Percentiles rank a stretch among this genome's conserved stretches.
Evolutionary conservation across 768 basidiomycete species (phyloP).

Genomic region (Boletus sensibilis): DNA sequence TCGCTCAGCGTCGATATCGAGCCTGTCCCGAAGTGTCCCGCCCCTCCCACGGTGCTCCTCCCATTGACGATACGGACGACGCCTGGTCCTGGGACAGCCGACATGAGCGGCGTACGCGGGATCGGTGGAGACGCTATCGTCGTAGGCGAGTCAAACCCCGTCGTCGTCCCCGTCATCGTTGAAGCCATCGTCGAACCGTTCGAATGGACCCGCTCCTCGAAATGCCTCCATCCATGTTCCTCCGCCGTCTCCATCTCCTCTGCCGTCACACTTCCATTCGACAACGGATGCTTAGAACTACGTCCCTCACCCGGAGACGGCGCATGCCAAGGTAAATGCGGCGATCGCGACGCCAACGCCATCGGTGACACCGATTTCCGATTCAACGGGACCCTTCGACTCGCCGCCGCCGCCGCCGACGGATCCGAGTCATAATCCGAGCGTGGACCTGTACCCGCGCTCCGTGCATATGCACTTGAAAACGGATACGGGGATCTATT

Average conservation of each 20-base stretch:
- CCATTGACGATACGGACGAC: conserved; percentile 32
- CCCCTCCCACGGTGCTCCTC: conserved; percentile 9
- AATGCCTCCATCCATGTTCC: conserved; percentile 33
- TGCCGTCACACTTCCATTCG: conserved; percentile 16
- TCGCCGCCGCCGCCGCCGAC: conserved; percentile 25
- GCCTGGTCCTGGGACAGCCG: conserved; percentile 9
- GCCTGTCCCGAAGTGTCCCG: conserved; percentile 24
- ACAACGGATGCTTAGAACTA: conserved; percentile 10
- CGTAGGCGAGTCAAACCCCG: conserved; percentile 38
- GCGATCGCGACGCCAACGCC: conserved; percentile 52
- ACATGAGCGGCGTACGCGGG: conserved; percentile 39
- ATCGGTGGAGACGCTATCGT: conserved; percentile 39
- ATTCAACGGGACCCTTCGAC: conserved; percentile 63
- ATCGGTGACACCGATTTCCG: conserved; percentile 70
- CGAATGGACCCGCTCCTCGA: conserved; percentile 16
- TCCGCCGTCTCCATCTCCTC: conserved; percentile 25
- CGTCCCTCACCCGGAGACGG: conserved; percentile 44
- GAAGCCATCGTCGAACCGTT: neutral
- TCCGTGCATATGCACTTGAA: conserved; percentile 9
- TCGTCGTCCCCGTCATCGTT: neutral
- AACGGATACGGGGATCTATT: conserved; percentile 31
- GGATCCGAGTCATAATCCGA: conserved; percentile 62
- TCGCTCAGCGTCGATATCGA: conserved; percentile 35
- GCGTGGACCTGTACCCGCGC: conserved; percentile 28
- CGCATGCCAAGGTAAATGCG: conserved; percentile 34